These are phyloP conservation scores for Hanseniaspora thailandica DNA, from an alignment of 805 yeast genomes.

Conservation along the genomic window DNA sequence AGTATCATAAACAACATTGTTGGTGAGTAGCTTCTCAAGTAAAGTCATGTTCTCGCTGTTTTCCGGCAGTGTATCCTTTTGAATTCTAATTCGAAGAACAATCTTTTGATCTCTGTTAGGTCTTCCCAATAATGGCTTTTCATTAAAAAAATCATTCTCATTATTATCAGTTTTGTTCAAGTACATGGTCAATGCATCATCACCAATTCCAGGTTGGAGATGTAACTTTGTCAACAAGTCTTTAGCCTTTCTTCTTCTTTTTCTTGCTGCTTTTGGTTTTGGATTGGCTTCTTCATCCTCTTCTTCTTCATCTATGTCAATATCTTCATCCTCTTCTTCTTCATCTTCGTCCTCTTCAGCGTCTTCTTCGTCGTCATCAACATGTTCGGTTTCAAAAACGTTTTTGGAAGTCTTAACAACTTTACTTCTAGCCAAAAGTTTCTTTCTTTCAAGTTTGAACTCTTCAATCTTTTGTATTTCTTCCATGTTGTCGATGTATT, in stretches of 20 bases:
- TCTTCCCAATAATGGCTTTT: slow-evolving; percentile 55
- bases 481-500: slow-evolving; percentile 22
- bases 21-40: not conserved
- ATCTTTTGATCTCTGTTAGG: slow-evolving; percentile 44
- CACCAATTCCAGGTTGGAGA: slow-evolving; percentile 18
- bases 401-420: slow-evolving; percentile 20
- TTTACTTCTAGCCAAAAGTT: slow-evolving; percentile 26
- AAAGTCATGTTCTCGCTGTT: slow-evolving; percentile 21
- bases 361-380: slow-evolving; percentile 21
- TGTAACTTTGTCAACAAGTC: not conserved
- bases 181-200: slow-evolving; percentile 23
- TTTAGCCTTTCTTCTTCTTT: slow-evolving; percentile 3
- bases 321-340: slow-evolving; percentile 6
- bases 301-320: slow-evolving; percentile 19
- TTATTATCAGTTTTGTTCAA: slow-evolving; percentile 31
- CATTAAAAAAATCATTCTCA: slow-evolving; percentile 26
- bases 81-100: slow-evolving; percentile 47
- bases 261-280: not conserved
- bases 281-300: not conserved
- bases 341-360: not conserved
- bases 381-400: slow-evolving; percentile 27
- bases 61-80: slow-evolving; percentile 29
- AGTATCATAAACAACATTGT: slow-evolving; percentile 29
- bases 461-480: slow-evolving; percentile 35
- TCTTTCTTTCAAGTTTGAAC: slow-evolving; percentile 18